phyloP scores from a whole-genome alignment of 2,329 filamentous ascomycete genomes.

The Hypoxylon sp. region DNA sequence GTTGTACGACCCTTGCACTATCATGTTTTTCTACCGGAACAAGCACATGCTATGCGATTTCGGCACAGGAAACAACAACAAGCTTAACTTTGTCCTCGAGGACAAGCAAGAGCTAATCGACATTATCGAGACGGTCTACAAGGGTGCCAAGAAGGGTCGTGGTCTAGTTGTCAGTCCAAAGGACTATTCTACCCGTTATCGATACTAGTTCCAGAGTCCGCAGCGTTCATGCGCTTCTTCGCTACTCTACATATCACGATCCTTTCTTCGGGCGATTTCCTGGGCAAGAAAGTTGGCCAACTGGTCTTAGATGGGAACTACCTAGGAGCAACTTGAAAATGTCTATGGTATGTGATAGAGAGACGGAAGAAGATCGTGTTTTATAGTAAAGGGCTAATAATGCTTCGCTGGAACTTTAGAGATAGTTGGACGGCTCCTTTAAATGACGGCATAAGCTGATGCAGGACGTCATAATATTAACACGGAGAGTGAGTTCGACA shows the following conservation, averaged over 20 bases:
- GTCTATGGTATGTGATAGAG: conserved; percentile 33
- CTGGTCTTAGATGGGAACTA: not conserved
- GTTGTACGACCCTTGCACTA: conserved; percentile 89
- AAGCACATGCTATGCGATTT: conserved; percentile 99
- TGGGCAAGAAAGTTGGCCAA: not conserved
- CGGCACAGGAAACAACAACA: conserved; percentile 98
- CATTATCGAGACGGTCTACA: conserved; percentile 97
- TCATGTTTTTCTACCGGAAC: conserved; percentile 98
- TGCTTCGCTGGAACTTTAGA: conserved; percentile 13
- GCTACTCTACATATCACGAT: not conserved
- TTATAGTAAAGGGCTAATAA: conserved; percentile 31
- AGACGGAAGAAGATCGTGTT: not conserved
- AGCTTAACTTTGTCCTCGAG: conserved; percentile 95
- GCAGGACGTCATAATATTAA: conserved; percentile 12
- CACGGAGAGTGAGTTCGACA: conserved; percentile 2
- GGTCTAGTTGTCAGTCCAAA: conserved; percentile 98
- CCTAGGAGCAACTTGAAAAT: conserved; percentile 14
- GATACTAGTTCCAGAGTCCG: conserved; percentile 48
- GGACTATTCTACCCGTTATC: conserved; percentile 64
- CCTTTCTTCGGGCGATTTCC: not conserved
- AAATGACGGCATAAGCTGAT: conserved; percentile 19
- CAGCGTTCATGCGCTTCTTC: not conserved
- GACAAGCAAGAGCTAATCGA: conserved; percentile 99
- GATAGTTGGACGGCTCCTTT: not conserved
- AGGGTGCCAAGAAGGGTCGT: conserved; percentile 97